A percentile compares a stretch with the other conserved stretches of the same genome.
Evolutionary conservation across 768 basidiomycete species (phyloP).

Genomic region (Nevesoporus exiguus): DNA sequence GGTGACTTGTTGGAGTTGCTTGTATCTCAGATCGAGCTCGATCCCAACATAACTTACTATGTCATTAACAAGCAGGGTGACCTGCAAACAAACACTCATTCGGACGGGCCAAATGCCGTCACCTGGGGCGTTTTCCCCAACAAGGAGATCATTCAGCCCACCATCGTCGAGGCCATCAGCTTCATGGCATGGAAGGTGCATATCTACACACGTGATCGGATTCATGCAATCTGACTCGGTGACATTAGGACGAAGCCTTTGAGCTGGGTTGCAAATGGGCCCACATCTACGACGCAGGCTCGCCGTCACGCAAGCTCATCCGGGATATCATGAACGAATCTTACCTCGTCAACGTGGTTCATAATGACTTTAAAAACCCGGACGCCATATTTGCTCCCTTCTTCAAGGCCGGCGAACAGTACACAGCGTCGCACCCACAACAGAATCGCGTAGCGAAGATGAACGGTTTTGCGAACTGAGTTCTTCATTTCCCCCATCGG

Average conservation of each 20-base stretch:
- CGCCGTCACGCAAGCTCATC: conserved; percentile 73
- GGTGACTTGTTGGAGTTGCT: conserved; percentile 70
- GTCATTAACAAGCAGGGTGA: conserved; percentile 96
- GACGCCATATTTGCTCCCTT: conserved; percentile 88
- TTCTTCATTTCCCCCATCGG: conserved; percentile 1
- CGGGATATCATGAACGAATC: conserved; percentile 73
- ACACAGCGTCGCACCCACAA: conserved; percentile 38
- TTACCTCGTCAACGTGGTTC: conserved; percentile 92
- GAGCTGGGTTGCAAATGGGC: conserved; percentile 93
- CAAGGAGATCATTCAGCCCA: conserved; percentile 94
- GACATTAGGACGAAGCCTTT: conserved; percentile 80
- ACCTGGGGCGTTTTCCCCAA: conserved; percentile 99
- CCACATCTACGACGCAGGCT: conserved; percentile 73
- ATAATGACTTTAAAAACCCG: conserved; percentile 88
- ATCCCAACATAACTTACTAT: conserved; percentile 91
- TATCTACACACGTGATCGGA: background rate
- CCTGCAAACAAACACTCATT: conserved; percentile 89
- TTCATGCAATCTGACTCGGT: background rate
- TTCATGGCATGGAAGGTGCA: conserved; percentile 98
- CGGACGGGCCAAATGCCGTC: conserved; percentile 96
- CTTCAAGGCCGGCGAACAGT: conserved; percentile 69
- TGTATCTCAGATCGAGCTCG: conserved; percentile 78
- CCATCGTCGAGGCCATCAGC: conserved; percentile 94
- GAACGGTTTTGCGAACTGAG: conserved; percentile 37
- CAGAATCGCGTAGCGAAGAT: conserved; percentile 27